phyloP scores from a whole-genome alignment of 345 rosid species.

The Anastatica hierochuntica region DNA sequence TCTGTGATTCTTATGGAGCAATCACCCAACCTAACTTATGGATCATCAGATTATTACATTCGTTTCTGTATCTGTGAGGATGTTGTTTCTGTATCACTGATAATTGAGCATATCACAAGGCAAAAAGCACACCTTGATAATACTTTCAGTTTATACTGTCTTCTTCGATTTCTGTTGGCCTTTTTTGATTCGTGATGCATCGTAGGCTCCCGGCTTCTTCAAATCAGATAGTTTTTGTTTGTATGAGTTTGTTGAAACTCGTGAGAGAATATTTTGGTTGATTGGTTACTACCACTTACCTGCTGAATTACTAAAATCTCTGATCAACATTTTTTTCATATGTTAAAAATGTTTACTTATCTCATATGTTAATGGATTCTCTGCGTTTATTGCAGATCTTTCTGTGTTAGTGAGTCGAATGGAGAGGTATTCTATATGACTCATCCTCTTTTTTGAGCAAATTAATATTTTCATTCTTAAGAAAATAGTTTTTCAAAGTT shows the following conservation, averaged over 20 bases:
- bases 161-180: neutral
- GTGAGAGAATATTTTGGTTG: neutral
- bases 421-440: slow-evolving; percentile 53
- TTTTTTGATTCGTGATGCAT: neutral
- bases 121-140: neutral
- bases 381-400: slow-evolving; percentile 44
- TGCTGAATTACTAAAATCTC: neutral
- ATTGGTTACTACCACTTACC: neutral
- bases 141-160: too few relatives aligned
- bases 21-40: too few relatives aligned
- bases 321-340: neutral
- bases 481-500: neutral
- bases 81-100: too few relatives aligned
- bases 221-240: neutral
- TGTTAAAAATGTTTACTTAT: neutral
- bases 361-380: slow-evolving; percentile 13
- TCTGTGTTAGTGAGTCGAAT: slow-evolving; percentile 45
- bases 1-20: too few relatives aligned
- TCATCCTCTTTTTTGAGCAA: neutral
- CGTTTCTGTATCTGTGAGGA: too few relatives aligned
- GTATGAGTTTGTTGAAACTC: neutral
- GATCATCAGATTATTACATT: too few relatives aligned
- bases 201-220: neutral
- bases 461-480: slow-evolving; percentile 2
- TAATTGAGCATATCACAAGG: neutral